Conservation (phyloP, 495 filamentous ascomycete species). For the Hypomontagnella monticulosa region DNA sequence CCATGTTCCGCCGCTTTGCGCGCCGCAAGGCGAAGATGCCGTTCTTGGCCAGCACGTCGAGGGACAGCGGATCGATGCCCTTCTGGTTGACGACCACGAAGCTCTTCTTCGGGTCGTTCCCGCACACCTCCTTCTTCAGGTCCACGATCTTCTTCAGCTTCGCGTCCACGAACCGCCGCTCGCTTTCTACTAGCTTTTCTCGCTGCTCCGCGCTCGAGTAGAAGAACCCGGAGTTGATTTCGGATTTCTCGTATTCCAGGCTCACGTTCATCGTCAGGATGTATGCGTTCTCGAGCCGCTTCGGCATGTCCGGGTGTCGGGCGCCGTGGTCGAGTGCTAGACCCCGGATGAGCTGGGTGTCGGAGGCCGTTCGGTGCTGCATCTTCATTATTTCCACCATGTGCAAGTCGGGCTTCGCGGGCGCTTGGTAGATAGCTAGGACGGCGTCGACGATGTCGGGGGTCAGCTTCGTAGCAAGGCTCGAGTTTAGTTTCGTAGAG, state of each 20-base stretch:
- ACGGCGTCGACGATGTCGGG: constrained; percentile 96
- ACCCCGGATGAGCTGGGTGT: constrained; percentile 94
- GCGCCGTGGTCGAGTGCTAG: constrained; percentile 96
- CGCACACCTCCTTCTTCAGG: constrained; percentile 97
- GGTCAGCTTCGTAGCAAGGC: constrained; percentile 88
- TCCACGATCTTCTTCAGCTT: constrained; percentile 98
- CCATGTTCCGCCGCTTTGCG: constrained; percentile 98
- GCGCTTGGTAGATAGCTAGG: constrained; percentile 87
- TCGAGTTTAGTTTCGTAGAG: constrained; percentile 89
- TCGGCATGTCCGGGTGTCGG: constrained; percentile 97
- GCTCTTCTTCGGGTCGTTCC: constrained; percentile 90
- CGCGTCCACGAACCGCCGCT: constrained; percentile 93
- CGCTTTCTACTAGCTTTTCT: constrained; percentile 97
- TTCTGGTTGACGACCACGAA: constrained; percentile 99
- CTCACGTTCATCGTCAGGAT: constrained; percentile 97
- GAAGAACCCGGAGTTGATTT: constrained; percentile 99
- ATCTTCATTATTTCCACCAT: constrained; percentile 99
- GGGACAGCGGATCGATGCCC: constrained; percentile 94
- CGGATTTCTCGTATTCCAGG: constrained; percentile 97
- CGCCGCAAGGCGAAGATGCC: constrained; percentile 92
- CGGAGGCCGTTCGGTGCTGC: constrained; percentile 95
- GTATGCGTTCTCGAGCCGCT: constrained; percentile 91
- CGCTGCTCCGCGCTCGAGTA: constrained; percentile 96
- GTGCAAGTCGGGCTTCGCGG: constrained; percentile 93
- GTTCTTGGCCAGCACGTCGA: constrained; percentile 97